phyloP scores from a whole-genome alignment of 129 eudicot species.

The Saussurea involucrata region DNA sequence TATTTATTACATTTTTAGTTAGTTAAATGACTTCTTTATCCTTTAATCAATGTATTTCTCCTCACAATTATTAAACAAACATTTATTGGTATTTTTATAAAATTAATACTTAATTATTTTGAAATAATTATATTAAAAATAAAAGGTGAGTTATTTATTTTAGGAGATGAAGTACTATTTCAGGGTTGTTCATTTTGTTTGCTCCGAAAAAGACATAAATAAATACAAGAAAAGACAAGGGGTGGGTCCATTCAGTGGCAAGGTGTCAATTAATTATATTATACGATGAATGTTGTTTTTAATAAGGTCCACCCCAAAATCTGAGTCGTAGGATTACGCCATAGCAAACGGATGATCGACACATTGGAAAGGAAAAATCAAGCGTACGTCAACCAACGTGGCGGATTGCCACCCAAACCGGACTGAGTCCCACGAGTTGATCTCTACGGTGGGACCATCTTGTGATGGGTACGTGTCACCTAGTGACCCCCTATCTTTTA shows the following conservation, averaged over 20 bases:
- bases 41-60: no score
- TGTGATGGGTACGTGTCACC: constrained; percentile 33
- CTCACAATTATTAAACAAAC: no score
- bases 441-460: constrained; percentile 9
- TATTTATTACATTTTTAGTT: no score
- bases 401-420: constrained; percentile 34
- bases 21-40: no score
- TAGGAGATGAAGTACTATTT: no score
- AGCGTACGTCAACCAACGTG: constrained; percentile 28
- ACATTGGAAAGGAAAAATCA: neutral
- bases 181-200: constrained; percentile 23
- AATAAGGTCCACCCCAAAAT: neutral
- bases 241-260: constrained; percentile 14
- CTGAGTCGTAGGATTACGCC: constrained; percentile 25
- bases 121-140: no score
- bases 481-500: neutral
- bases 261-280: constrained; percentile 21
- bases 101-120: no score
- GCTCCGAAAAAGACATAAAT: constrained; percentile 23
- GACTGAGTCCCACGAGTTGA: constrained; percentile 37
- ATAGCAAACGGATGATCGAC: constrained; percentile 12
- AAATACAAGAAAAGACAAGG: neutral
- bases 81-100: no score
- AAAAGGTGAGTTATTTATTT: no score
- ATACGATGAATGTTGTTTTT: constrained; percentile 6